A percentile compares a stretch with the other conserved stretches of the same genome.
These are phyloP conservation scores for Phytophthora aleatoria DNA, from an alignment of 352 stramenopile genomes.

Conservation along the genomic window DNA sequence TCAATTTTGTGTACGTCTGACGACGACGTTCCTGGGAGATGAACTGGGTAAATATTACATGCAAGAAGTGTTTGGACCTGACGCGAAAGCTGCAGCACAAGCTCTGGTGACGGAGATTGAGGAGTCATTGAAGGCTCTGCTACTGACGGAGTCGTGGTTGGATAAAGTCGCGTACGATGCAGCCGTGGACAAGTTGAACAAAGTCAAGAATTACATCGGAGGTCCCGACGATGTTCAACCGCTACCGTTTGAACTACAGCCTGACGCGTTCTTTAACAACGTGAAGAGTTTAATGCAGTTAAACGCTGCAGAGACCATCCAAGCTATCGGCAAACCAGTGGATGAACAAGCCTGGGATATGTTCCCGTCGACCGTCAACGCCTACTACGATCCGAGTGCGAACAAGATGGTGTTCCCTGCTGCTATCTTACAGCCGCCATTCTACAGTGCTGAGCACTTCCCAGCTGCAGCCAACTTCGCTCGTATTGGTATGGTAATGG, in stretches of 20 bases:
- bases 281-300: constrained; percentile 48
- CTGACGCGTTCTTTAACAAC: constrained; percentile 62
- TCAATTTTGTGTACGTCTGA: constrained; percentile 72
- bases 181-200: constrained; percentile 88
- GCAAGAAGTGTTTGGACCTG: constrained; percentile 82
- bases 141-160: constrained; percentile 90
- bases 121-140: constrained; percentile 70
- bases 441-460: constrained; percentile 78
- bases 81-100: constrained; percentile 76
- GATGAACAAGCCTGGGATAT: constrained; percentile 82
- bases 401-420: constrained; percentile 95
- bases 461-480: constrained; percentile 92
- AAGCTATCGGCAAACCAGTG: constrained; percentile 50
- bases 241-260: constrained; percentile 60
- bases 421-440: constrained; percentile 91
- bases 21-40: constrained; percentile 84
- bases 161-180: constrained; percentile 79
- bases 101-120: constrained; percentile 88
- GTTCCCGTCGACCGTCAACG: constrained; percentile 93
- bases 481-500: constrained; percentile 92
- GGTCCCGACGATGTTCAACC: constrained; percentile 47
- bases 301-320: constrained; percentile 32
- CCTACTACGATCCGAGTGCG: constrained; percentile 65
- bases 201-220: constrained; percentile 87
- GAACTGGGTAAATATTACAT: constrained; percentile 91